Evolutionary conservation across 805 yeast genomes (phyloP), one percentile per base, ranked within the genome.

Genomic region (Myxozyma neotropica): DNA sequence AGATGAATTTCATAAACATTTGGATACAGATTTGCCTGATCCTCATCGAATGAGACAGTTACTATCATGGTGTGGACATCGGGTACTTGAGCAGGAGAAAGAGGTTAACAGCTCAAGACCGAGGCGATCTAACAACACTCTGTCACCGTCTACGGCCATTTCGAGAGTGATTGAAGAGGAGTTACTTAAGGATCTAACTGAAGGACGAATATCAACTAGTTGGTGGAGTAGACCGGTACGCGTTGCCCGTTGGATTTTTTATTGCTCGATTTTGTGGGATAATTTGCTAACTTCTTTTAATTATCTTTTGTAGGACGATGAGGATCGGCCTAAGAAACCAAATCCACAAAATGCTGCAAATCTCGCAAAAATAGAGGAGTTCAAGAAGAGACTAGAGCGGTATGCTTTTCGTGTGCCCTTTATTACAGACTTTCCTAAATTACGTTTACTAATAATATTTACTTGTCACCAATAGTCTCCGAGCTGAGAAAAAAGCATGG

Each of bases 41-140:
- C 90, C 92, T 1, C 87, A 85, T 66, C 78, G 83, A 63, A 83
- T 88, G 86, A 77, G 86, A 63, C 90, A 86, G 67, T 70, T 88
- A 27, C 69, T 88, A 48, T 75, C 82, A 1, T 87, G 93, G 94
- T 83, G 88, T 63, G 77, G 83, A 33, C 81, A 81, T 60, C 77
- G 85, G 66, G 76, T 78, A 36, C 64, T 80, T 44, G 69, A 66
- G 19, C 75, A 73, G 39, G 59, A 49, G 46, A 61, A 53, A 21
- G 57, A 57, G 27, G 70, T 66, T 38, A 58, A 23, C 42, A n/a
- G 26, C 29, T 15, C 24, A 26, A 26, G 42, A 29, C n/a, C 33
- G 44, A 17, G 17, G 8, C 5, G 23, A 43, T 4, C 31, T 12
- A 24, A 10, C 19, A 23, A 23, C 6, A 27, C 8, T 13, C 26